A percentile compares a stretch with the other conserved stretches of the same genome.
These are phyloP conservation scores for Buxus sempervirens DNA, from an alignment of 164 flowering plant genomes.

Conservation along the genomic window DNA sequence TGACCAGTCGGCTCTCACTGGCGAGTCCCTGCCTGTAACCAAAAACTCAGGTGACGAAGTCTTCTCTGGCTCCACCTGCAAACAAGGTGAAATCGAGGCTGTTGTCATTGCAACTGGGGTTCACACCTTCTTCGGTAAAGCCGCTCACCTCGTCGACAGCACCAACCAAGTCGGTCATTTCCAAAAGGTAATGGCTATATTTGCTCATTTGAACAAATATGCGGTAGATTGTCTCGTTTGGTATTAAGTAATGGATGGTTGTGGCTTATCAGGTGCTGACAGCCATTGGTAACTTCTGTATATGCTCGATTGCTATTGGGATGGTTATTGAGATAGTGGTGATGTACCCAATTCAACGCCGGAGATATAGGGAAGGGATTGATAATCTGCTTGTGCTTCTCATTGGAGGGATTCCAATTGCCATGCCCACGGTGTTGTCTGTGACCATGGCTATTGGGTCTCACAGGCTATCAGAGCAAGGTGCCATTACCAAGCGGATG, in stretches of 20 bases:
- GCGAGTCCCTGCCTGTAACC: slow-evolving; percentile 78
- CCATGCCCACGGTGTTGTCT: slow-evolving; percentile 93
- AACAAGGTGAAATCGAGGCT: slow-evolving; percentile 93
- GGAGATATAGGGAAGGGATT: slow-evolving; percentile 75
- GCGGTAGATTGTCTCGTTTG: too few relatives aligned
- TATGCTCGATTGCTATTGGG: slow-evolving; percentile 74
- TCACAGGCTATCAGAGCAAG: slow-evolving; percentile 78
- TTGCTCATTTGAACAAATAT: neutral
- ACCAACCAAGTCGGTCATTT: slow-evolving; percentile 88
- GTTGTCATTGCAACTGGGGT: slow-evolving; percentile 89
- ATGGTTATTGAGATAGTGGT: slow-evolving; percentile 72
- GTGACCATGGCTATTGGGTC: slow-evolving; percentile 98
- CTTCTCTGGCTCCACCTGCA: slow-evolving; percentile 90
- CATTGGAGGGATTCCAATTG: slow-evolving; percentile 96
- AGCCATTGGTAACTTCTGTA: slow-evolving; percentile 90
- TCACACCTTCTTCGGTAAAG: slow-evolving; percentile 90
- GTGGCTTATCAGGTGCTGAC: slow-evolving; percentile 54
- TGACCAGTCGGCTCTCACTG: slow-evolving; percentile 88
- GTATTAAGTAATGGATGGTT: too few relatives aligned
- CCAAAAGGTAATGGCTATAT: slow-evolving; percentile 52
- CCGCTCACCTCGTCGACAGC: slow-evolving; percentile 88
- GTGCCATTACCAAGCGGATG: slow-evolving; percentile 98
- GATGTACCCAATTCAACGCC: slow-evolving; percentile 71
- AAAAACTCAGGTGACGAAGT: slow-evolving; percentile 65
- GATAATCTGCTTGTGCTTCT: slow-evolving; percentile 80